These are phyloP conservation scores for Pseudogymnoascus destructans DNA, from an alignment of 2,329 filamentous ascomycete species.

Conservation along the genomic window DNA sequence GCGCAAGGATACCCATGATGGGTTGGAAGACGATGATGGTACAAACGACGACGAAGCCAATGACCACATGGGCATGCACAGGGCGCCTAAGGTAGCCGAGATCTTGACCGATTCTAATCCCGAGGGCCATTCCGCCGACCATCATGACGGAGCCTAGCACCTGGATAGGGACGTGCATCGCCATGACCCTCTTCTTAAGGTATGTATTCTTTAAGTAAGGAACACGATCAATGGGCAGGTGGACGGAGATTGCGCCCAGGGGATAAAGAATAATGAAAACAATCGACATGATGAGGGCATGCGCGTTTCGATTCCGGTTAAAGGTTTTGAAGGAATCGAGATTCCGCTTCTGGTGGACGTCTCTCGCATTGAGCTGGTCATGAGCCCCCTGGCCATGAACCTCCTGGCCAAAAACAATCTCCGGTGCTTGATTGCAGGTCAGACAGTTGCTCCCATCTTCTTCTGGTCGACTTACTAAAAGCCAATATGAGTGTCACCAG, in stretches of 20 bases:
- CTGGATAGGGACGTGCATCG: constrained; percentile 12
- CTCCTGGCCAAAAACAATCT: not conserved
- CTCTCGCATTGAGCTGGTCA: not conserved
- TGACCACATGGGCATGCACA: not conserved
- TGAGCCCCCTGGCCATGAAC: not conserved
- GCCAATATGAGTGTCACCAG: not conserved
- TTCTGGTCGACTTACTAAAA: not conserved
- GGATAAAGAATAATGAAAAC: constrained; percentile 7
- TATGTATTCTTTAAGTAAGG: constrained; percentile 7
- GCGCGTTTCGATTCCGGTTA: constrained; percentile 9
- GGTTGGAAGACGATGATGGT: constrained; percentile 7
- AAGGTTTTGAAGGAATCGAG: not conserved
- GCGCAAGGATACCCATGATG: constrained; percentile 11
- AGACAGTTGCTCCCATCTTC: not conserved
- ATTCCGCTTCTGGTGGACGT: not conserved
- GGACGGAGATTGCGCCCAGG: constrained; percentile 5
- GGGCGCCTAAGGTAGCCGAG: not conserved
- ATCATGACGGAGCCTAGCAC: constrained; percentile 11
- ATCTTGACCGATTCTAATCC: constrained; percentile 1
- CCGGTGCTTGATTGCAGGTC: not conserved
- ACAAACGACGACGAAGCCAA: not conserved
- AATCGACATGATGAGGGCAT: constrained; percentile 8
- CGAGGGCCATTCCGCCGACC: constrained; percentile 9
- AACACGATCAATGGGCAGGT: not conserved
- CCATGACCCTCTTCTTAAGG: constrained; percentile 9